These are phyloP conservation scores for Rhexocercosporidium sp. DNA, from an alignment of 2,329 filamentous ascomycete species.

Conservation along the genomic window DNA sequence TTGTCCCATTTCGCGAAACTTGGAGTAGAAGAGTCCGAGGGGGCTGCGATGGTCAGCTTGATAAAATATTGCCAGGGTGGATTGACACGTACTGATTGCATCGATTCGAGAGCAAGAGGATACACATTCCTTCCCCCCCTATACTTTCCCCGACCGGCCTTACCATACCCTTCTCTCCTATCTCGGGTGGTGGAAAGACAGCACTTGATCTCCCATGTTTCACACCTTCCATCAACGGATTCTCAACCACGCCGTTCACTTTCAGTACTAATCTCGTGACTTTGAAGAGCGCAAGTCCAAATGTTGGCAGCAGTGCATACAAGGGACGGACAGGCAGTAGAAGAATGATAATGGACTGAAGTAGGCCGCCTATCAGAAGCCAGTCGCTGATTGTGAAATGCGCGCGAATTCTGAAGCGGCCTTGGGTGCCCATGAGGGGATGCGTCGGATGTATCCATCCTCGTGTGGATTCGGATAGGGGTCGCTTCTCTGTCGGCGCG, in stretches of 20 bases:
- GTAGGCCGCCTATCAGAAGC: conserved; percentile 20
- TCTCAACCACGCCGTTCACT: conserved; percentile 15
- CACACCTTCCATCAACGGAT: conserved; percentile 23
- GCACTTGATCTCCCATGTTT: conserved; percentile 13
- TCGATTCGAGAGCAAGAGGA: conserved; percentile 20
- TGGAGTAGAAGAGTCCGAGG: conserved; percentile 53
- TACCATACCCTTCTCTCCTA: conserved; percentile 12
- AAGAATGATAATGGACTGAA: conserved; percentile 20
- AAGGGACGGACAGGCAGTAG: conserved; percentile 1
- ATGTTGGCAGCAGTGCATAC: conserved; percentile 12
- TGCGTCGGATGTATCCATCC: conserved; percentile 18
- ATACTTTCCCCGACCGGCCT: conserved; percentile 14
- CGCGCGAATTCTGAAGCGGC: conserved; percentile 13
- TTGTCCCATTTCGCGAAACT: conserved; percentile 46
- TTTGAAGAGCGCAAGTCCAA: conserved; percentile 20
- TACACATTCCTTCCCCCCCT: conserved; percentile 22
- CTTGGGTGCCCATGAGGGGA: conserved; percentile 19
- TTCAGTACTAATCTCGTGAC: conserved; percentile 14
- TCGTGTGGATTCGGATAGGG: conserved; percentile 16
- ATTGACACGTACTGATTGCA: conserved; percentile 25
- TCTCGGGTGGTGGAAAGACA: conserved; percentile 17
- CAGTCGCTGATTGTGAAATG: conserved; percentile 26
- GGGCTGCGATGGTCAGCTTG: conserved; percentile 39
- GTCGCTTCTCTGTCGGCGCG: neutral
- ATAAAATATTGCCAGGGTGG: neutral